phyloP scores from a whole-genome alignment of 2,329 filamentous ascomycete genomes.

The Epichloe gansuensis region DNA sequence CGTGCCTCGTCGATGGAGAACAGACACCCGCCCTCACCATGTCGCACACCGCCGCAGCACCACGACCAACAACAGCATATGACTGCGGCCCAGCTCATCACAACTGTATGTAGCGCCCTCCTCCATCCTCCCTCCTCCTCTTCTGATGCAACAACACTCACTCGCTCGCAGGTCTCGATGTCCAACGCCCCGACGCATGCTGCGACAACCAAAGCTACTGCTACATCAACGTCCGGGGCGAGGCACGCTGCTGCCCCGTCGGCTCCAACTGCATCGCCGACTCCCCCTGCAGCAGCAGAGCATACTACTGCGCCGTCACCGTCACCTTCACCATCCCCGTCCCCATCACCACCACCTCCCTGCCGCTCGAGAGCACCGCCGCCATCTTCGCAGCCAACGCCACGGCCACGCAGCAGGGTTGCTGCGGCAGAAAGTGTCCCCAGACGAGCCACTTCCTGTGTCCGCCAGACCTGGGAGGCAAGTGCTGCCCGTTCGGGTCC shows the following conservation, averaged over 20 bases:
- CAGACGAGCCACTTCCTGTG: slow-evolving; percentile 32
- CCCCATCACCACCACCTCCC: slow-evolving; percentile 7
- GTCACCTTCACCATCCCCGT: slow-evolving; percentile 11
- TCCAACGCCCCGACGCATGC: slow-evolving; percentile 25
- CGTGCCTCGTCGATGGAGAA: no score
- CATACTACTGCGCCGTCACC: slow-evolving; percentile 22
- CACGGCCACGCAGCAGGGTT: slow-evolving; percentile 16
- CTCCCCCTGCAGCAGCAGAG: slow-evolving; percentile 21
- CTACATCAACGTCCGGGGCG: slow-evolving; percentile 24
- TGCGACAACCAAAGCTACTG: slow-evolving; percentile 33
- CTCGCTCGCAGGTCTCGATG: slow-evolving; percentile 26
- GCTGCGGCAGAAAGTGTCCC: slow-evolving; percentile 29
- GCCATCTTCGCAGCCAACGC: slow-evolving; percentile 13
- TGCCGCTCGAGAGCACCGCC: slow-evolving; percentile 7
- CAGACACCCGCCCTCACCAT: background rate
- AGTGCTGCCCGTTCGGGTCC: slow-evolving; percentile 35
- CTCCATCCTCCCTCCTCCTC: background rate
- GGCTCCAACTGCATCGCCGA: slow-evolving; percentile 27
- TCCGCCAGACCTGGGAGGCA: slow-evolving; percentile 28
- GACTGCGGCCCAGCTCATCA: slow-evolving; percentile 17
- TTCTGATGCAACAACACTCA: no score
- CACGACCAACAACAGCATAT: background rate
- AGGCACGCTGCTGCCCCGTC: slow-evolving; percentile 28
- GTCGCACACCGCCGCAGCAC: background rate
- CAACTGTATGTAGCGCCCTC: slow-evolving; percentile 13